Evolutionary conservation across 805 yeast species (phyloP).

Genomic region (Barnettozyma wickerhamii): DNA sequence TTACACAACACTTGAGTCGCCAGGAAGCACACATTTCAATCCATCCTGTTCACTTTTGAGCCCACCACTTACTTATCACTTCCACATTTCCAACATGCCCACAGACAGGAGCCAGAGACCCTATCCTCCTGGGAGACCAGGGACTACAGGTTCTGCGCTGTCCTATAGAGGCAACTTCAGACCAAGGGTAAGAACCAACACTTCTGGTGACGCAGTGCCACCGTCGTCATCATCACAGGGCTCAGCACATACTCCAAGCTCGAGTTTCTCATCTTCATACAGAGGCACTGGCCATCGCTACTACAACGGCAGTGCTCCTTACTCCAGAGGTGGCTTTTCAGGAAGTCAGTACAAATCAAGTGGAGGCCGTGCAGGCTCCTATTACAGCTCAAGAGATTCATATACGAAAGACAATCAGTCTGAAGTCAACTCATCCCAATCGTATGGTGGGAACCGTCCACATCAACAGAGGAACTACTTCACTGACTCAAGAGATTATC

Average conservation of each 20-base stretch:
- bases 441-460: neutral
- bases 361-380: slow-evolving; percentile 1
- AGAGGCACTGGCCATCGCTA: slow-evolving; percentile 6
- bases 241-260: neutral
- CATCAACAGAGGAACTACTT: slow-evolving; percentile 7
- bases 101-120: slow-evolving; percentile 9
- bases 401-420: neutral
- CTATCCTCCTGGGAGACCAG: slow-evolving; percentile 5
- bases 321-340: slow-evolving; percentile 4
- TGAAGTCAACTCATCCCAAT: neutral
- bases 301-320: neutral
- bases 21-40: too few species aligned
- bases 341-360: slow-evolving; percentile 5
- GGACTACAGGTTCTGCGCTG: slow-evolving; percentile 4
- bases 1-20: too few species aligned
- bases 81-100: neutral
- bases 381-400: slow-evolving; percentile 5
- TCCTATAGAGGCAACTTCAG: slow-evolving; percentile 4
- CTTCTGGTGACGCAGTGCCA: slow-evolving; percentile 3
- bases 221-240: neutral
- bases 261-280: slow-evolving; percentile 3
- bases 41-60: too few species aligned
- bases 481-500: slow-evolving; percentile 1
- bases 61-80: too few species aligned
- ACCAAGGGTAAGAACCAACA: slow-evolving; percentile 3